Base-by-base conservation (phyloP, 73 alveolate genomes). In the Stentor roeselii region DNA sequence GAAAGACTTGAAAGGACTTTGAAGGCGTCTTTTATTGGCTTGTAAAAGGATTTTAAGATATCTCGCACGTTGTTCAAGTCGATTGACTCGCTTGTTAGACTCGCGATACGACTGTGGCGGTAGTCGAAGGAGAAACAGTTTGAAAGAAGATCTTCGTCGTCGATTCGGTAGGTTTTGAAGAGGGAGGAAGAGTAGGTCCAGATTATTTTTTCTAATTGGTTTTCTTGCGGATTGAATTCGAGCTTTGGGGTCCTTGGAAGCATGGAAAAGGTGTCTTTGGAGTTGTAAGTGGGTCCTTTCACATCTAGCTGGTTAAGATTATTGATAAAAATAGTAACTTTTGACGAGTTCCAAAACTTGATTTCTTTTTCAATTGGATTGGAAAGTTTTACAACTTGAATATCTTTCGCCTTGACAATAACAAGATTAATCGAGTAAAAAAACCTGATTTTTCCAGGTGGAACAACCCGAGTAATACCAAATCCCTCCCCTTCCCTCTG, bases 51-150 rank as follows among this genome's bases (percentile, higher is more conserved):
- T 2, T 41, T 37, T 40, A 76, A 76, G 21, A 76, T 1, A 0
- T 27, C 42, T 41, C 39, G 32, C 6, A 76, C 82, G 3, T 76
- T 15, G 30, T 76, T 38, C 39, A 27, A 35, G 30, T 76, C 84
- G 39, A 14, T 30, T 41, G 1, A 38, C 41, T 76, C 59, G 32
- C 39, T 76, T 31, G 39, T 38, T 6, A 76, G 6, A 37, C 34
- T 76, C n/a, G 84, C 0, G 3, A 76, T 76, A n/a, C 67, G 32
- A 21, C 60, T 37, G 39, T 76, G 60, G 21, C 39, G 21, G 2
- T 34, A 76, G 59, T 76, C 84, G 39, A 76, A 76, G n/a, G 32
- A 78, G 39, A 76, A 76, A 14, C 84, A 15, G n/a, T 76, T 67
- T 14, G 32, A 36, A 15, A 15, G 39, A 15, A n/a, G 14, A 39